Conservation (phyloP, 108 stramenopile genomes). For the Schizochytrium sp. region DNA sequence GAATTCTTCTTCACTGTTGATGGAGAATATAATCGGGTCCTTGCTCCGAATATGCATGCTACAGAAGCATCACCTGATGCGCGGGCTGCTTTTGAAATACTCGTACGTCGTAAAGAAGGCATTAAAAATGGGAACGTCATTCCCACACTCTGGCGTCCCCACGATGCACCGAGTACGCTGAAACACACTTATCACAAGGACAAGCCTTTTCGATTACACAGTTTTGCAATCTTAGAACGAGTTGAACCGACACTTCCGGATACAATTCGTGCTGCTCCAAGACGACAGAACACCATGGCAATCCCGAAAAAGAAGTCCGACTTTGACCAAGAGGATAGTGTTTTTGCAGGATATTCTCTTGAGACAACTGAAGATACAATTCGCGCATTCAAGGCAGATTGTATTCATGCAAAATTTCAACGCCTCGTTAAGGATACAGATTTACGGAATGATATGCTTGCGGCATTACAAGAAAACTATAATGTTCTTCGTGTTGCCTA, state of each 20-base stretch:
- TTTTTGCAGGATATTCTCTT: neutral
- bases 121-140: neutral
- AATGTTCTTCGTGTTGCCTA: constrained; percentile 34
- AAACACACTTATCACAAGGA: neutral
- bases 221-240: constrained; percentile 13
- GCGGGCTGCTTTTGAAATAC: neutral
- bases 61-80: constrained; percentile 24
- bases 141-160: neutral
- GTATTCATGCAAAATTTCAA: constrained; percentile 18
- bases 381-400: constrained; percentile 38
- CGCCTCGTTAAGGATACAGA: neutral
- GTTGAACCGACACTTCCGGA: neutral
- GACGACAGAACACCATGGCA: constrained; percentile 8
- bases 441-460: neutral
- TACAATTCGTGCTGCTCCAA: neutral
- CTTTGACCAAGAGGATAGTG: neutral
- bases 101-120: neutral
- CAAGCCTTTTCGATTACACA: neutral
- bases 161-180: neutral
- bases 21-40: neutral
- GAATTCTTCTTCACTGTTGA: constrained; percentile 55
- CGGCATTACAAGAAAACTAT: constrained; percentile 44
- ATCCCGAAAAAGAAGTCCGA: neutral
- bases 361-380: constrained; percentile 20
- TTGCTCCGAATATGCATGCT: constrained; percentile 40